Evolutionary conservation across 768 basidiomycete genomes (phyloP), one percentile per base, ranked within the genome.

Genomic region (Tremella yokohamensis): DNA sequence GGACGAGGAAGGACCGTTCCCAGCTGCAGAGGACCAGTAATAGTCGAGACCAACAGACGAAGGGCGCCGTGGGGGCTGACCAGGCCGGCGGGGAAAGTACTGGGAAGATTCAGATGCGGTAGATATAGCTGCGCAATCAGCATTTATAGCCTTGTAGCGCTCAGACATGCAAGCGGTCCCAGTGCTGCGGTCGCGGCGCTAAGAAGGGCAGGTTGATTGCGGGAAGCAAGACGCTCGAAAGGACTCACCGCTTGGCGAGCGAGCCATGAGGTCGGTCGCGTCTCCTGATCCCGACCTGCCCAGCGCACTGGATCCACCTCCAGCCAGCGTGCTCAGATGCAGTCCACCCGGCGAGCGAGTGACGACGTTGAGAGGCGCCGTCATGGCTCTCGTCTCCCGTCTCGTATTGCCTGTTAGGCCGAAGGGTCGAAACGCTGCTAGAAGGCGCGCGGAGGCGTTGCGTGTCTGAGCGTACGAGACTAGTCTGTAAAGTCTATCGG

Each of bases 11-110:
- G 61, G 63, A 12, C 66, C 69, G 19, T 49, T 49, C 15, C 66
- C 69, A 16, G 69, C 66, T 18, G 58, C 34, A 7, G 52, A 54
- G 4, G 66, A 71, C 57, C 57, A 71, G 53, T 71, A 71, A 37
- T 71, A 68, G 42, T 68, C 69, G 16, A 71, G 50, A 24, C 66
- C 66, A 9, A 64, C 68, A 18, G 67, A 63, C 8, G 66, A 62
- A 34, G 69, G 66, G 20, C 62, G 40, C 2, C 69, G 54, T 22
- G 55, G 29, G 15, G 58, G 54, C 8, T 54, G 24, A 22, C 56
- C 56, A 9, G 59, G 59, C 37, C 47, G 65, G 25, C 53, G 20
- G 9, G 59, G 58, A 39, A 55, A 59, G 3, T 24, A 24, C 48
- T 26, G 58, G 22, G 16, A 49, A 52, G 20, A 25, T 20, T 20